Evolutionary conservation across 1,284 basidiomycete species (phyloP).

Genomic region (Cutaneotrichosporon cutaneum): DNA sequence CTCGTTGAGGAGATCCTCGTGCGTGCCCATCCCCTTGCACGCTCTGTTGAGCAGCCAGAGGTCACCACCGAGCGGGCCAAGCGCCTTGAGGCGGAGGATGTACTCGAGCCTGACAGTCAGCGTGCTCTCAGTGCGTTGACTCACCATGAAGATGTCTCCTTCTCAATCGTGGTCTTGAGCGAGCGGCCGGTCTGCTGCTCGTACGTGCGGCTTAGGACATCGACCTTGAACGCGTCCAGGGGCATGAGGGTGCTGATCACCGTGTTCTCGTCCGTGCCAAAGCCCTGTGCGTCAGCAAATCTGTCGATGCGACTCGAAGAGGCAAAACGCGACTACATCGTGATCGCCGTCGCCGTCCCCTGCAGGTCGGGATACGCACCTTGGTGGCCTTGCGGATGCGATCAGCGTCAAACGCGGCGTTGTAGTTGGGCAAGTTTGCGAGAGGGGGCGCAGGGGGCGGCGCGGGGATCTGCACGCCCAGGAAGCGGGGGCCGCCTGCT

Average conservation of each 20-base stretch:
- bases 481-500: conserved; percentile 34
- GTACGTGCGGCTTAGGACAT: conserved; percentile 47
- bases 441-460: conserved; percentile 47
- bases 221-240: conserved; percentile 52
- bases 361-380: conserved; percentile 23
- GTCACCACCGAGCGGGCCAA: conserved; percentile 52
- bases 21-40: conserved; percentile 50
- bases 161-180: conserved; percentile 49
- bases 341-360: background rate
- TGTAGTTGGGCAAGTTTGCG: conserved; percentile 43
- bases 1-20: conserved; percentile 53
- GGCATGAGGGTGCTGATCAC: conserved; percentile 48
- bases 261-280: conserved; percentile 51
- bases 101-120: conserved; percentile 46
- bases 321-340: background rate
- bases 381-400: conserved; percentile 53
- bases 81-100: conserved; percentile 46
- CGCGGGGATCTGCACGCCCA: conserved; percentile 47
- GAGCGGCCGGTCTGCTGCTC: conserved; percentile 47
- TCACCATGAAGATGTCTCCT: conserved; percentile 51
- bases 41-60: conserved; percentile 48
- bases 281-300: conserved; percentile 35
- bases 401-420: conserved; percentile 51
- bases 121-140: conserved; percentile 10
- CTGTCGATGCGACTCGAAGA: background rate